Conservation (phyloP, 1,284 basidiomycete genomes). For the Malassezia sp. region DNA sequence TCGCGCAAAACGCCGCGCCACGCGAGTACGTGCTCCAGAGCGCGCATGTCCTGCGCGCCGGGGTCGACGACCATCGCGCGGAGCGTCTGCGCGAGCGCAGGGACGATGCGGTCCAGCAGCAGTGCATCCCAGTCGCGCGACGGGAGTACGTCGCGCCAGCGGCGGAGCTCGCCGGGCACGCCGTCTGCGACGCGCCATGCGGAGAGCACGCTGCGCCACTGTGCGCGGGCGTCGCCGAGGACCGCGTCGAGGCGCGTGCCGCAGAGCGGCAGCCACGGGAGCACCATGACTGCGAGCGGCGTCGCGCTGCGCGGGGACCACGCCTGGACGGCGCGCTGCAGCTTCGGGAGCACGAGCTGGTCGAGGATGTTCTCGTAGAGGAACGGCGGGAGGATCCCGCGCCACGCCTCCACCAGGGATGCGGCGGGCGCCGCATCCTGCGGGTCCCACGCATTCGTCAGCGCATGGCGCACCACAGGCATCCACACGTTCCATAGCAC, state of each 20-base stretch:
- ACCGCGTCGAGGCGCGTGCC: constrained; percentile 63
- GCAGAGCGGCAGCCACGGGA: constrained; percentile 89
- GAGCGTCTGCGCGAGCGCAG: constrained; percentile 68
- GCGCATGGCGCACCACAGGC: constrained; percentile 71
- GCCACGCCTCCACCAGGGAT: constrained; percentile 77
- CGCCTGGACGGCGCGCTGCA: constrained; percentile 70
- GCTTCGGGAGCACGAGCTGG: constrained; percentile 84
- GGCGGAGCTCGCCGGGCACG: constrained; percentile 15
- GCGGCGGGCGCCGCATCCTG: constrained; percentile 63
- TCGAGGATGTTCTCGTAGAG: constrained; percentile 88
- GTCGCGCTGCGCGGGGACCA: constrained; percentile 47
- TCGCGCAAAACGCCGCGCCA: constrained; percentile 65
- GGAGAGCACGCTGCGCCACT: constrained; percentile 66
- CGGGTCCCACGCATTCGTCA: constrained; percentile 74
- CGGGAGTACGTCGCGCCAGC: constrained; percentile 25
- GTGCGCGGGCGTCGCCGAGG: constrained; percentile 70
- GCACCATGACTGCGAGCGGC: constrained; percentile 64
- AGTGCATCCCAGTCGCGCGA: constrained; percentile 53
- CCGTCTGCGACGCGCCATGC: constrained; percentile 53
- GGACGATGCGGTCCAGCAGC: constrained; percentile 76
- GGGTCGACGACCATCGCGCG: constrained; percentile 79
- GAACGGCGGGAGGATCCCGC: constrained; percentile 71
- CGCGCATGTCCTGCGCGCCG: constrained; percentile 61
- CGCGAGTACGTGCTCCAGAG: constrained; percentile 62
- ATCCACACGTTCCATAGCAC: constrained; percentile 90